A percentile compares a stretch with the other conserved stretches of the same genome.
Evolutionary conservation across 1,284 basidiomycete genomes (phyloP).

Genomic region (Meira miltonrushii): DNA sequence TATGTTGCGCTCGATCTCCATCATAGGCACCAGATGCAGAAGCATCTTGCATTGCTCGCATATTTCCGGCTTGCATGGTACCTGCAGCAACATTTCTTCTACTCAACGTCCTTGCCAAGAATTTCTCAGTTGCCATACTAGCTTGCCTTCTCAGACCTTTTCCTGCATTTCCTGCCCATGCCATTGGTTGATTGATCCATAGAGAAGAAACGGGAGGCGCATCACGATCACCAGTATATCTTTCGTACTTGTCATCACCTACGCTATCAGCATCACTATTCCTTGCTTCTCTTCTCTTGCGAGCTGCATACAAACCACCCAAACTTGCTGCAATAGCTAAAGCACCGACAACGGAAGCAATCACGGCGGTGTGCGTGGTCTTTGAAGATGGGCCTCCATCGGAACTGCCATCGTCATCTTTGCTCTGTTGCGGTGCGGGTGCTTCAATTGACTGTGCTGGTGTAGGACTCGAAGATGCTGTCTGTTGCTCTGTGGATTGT

Average conservation of each 20-base stretch:
- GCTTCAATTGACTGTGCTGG: not conserved
- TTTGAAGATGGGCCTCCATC: not conserved
- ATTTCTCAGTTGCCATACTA: not conserved
- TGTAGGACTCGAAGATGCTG: not conserved
- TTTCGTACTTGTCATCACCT: conserved; percentile 4
- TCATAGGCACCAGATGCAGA: not conserved
- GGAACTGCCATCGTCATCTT: not conserved
- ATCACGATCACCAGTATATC: not conserved
- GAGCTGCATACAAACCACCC: conserved; percentile 46
- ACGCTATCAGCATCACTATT: conserved; percentile 11
- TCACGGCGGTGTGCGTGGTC: conserved; percentile 29
- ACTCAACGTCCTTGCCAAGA: not conserved
- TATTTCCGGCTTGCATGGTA: not conserved
- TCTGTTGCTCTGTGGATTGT: not conserved
- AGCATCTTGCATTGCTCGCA: too few species aligned
- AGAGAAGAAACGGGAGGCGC: conserved; percentile 30
- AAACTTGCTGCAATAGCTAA: conserved; percentile 41
- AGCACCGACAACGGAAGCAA: conserved; percentile 42
- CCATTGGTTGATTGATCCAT: conserved; percentile 14
- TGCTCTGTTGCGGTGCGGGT: not conserved
- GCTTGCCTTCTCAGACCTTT: conserved; percentile 7
- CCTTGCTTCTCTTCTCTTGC: conserved; percentile 33
- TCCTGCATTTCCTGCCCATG: conserved; percentile 12
- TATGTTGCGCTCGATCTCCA: not conserved
- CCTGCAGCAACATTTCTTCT: not conserved